These are phyloP conservation scores for Komagataella mondaviorum DNA, from an alignment of 805 yeast genomes.

Conservation along the genomic window DNA sequence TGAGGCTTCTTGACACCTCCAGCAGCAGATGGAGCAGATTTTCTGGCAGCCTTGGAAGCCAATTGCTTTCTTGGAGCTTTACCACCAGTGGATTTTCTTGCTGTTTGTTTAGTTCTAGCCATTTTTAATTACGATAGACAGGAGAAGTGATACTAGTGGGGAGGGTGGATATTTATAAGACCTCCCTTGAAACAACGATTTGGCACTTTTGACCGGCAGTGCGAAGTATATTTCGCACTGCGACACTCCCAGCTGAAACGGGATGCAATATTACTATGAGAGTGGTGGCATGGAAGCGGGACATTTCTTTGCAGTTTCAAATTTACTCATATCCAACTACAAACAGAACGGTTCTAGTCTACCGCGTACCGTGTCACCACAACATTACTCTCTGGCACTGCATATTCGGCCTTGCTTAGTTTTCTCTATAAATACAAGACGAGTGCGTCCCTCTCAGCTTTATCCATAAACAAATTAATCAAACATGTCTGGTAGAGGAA, in stretches of 20 bases:
- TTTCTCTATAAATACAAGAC: background rate
- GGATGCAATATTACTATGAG: background rate
- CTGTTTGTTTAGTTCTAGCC: slow-evolving; percentile 93
- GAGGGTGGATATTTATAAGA: background rate
- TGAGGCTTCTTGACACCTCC: slow-evolving; percentile 93
- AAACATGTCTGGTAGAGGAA: slow-evolving; percentile 97
- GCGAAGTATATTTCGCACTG: background rate
- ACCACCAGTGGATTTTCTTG: slow-evolving; percentile 93
- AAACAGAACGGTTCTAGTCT: background rate
- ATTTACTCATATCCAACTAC: background rate
- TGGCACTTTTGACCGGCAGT: background rate
- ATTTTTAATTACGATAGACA: slow-evolving; percentile 23
- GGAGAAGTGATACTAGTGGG: background rate
- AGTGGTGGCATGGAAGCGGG: background rate
- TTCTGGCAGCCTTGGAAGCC: slow-evolving; percentile 89
- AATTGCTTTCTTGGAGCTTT: slow-evolving; percentile 91
- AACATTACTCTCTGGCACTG: background rate
- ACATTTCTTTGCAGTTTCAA: background rate
- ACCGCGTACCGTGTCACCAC: background rate
- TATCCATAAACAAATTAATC: slow-evolving; percentile 12
- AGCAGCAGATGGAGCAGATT: slow-evolving; percentile 70
- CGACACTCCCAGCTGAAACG: background rate
- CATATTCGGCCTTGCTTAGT: background rate
- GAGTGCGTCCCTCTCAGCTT: slow-evolving; percentile 3
- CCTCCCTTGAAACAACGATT: background rate